Base-by-base conservation (phyloP, 1,139 yeast genomes). In the Hansenula lynferdii region DNA sequence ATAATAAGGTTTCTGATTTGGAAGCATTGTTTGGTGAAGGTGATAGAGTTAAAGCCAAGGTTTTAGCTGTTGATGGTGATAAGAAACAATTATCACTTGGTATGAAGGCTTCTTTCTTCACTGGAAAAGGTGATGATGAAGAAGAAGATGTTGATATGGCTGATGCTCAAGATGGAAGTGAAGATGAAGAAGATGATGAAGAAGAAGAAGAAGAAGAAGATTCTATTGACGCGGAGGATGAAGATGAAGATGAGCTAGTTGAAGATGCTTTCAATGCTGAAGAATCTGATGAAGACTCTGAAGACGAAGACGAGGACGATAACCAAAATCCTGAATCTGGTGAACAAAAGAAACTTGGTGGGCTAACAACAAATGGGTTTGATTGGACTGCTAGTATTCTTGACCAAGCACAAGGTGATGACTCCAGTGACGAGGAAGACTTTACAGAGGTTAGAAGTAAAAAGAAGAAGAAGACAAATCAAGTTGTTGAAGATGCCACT, bases 301-400 rank as follows among this genome's bases (percentile, higher is more conserved):
- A 47, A n/a, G 34, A 47, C 22, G 44, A 42, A 14, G 50, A 43
- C 16, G 53, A 51, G 12, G 51, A 51, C 5, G n/a, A n/a, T n/a
- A n/a, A n/a, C n/a, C n/a, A n/a, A n/a, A n/a, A n/a, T n/a, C n/a
- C n/a, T n/a, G n/a, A n/a, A n/a, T 41, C 53, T 23, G 52, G 50
- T 9, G 56, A 49, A 10, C 60, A 44, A 20, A 39, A 47, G 7
- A 50, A 56, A 10, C 45, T 48, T 22, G 37, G 60, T 8, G 95
- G 95, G n/a, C 72, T 87, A 42, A 77, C 89, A 28, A 80, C 94
- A 32, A 77, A 78, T 52, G 95, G 92, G 6, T 87, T 89, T 54
- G 96, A 89, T 61, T 90, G 97, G 97, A 85, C 95, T 36, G 95
- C 95, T 7, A 81, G 87, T 32, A 80, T 87, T 48, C 70, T 87